Conservation (phyloP, 148 eudicot species). For the Silene uniflora region DNA sequence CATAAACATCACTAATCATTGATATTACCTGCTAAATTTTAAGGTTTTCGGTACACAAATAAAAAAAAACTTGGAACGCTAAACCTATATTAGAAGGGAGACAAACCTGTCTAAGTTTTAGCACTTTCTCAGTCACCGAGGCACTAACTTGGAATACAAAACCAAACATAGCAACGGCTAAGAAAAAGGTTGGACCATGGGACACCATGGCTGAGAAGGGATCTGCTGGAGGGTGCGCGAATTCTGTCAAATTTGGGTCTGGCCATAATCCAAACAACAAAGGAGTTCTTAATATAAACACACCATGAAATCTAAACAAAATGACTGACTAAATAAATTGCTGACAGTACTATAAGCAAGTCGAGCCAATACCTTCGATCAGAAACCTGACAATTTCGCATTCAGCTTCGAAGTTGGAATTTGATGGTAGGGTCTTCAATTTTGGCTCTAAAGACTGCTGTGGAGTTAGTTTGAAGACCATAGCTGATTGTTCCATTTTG, state of each 20-base stretch:
- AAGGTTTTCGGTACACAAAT: neutral
- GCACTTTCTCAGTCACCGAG: constrained; percentile 81
- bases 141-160: constrained; percentile 86
- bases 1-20: neutral
- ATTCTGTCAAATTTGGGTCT: constrained; percentile 78
- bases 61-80: neutral
- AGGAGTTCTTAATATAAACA: neutral
- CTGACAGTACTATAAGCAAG: neutral
- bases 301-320: neutral
- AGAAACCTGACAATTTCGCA: constrained; percentile 85
- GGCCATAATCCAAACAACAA: neutral
- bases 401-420: constrained; percentile 88
- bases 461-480: constrained; percentile 91
- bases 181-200: constrained; percentile 82
- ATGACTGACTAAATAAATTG: neutral
- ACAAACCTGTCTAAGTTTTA: constrained; percentile 89
- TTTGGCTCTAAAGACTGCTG: constrained; percentile 52
- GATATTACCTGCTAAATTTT: neutral
- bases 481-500: constrained; percentile 67
- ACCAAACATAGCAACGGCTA: constrained; percentile 88
- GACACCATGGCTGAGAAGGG: constrained; percentile 55
- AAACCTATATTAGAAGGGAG: neutral
- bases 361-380: constrained; percentile 49
- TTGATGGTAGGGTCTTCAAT: constrained; percentile 85
- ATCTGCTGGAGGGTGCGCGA: constrained; percentile 67